A percentile compares a stretch with the other conserved stretches of the same genome.
Conservation (phyloP, 257 asterid genomes). For the Solanum clarkiae region DNA sequence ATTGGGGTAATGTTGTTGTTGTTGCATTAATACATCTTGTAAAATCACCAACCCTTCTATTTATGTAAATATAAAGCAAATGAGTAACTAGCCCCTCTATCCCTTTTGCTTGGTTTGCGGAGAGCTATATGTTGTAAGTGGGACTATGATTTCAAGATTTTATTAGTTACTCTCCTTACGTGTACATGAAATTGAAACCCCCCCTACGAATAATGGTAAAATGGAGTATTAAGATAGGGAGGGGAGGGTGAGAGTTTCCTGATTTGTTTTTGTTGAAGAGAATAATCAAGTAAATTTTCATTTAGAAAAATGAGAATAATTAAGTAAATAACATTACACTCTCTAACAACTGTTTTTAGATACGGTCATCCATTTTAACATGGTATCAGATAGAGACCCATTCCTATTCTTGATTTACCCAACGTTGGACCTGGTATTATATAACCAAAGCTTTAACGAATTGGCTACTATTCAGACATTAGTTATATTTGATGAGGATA, state of each 20-base stretch:
- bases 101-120: neutral
- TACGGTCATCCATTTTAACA: neutral
- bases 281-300: neutral
- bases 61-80: neutral
- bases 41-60: neutral
- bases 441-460: too few species aligned
- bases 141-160: neutral
- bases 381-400: neutral
- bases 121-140: neutral
- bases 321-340: too few species aligned
- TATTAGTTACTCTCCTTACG: neutral
- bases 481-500: too few species aligned
- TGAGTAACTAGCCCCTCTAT: neutral
- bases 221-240: neutral
- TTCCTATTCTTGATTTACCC: neutral
- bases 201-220: neutral
- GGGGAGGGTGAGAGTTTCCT: neutral
- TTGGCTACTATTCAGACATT: too few species aligned
- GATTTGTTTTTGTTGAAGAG: neutral
- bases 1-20: too few species aligned
- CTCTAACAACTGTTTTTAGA: neutral
- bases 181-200: neutral
- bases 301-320: too few species aligned
- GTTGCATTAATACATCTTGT: neutral
- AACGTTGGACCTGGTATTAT: neutral